Percentiles rank a stretch among this genome's conserved stretches.
Conservation (phyloP, 352 stramenopile species). For the Phytopythium chamaehyphon region DNA sequence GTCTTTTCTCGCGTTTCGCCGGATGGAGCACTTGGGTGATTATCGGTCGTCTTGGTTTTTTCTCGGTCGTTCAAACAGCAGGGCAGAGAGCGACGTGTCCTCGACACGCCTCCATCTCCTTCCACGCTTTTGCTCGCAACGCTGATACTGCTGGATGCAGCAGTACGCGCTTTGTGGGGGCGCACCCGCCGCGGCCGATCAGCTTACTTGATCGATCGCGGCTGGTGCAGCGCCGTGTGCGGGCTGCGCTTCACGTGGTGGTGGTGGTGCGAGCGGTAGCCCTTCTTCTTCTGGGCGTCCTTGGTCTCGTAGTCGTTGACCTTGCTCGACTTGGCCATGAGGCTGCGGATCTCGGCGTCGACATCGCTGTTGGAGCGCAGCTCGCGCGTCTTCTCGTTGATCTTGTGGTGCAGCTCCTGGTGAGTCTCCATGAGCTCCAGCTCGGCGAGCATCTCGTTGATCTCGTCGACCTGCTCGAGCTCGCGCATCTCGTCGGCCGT, state of each 20-base stretch:
- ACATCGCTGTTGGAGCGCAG: constrained; percentile 47
- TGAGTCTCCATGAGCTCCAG: constrained; percentile 77
- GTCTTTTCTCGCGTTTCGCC: constrained; percentile 22
- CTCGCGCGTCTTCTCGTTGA: constrained; percentile 53
- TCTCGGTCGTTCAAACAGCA: constrained; percentile 6
- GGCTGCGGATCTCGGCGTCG: constrained; percentile 52
- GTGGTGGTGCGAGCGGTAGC: constrained; percentile 22
- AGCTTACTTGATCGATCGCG: constrained; percentile 62
- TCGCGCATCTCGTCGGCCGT: constrained; percentile 53
- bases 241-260: constrained; percentile 36
- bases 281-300: constrained; percentile 23
- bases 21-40: constrained; percentile 23
- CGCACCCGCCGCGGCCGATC: constrained; percentile 10
- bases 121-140: constrained; percentile 5
- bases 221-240: constrained; percentile 58
- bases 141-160: constrained; percentile 9
- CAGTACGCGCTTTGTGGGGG: constrained; percentile 4
- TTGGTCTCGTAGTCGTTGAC: constrained; percentile 32
- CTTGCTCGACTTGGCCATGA: constrained; percentile 52
- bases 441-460: constrained; percentile 76
- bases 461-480: constrained; percentile 73
- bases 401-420: constrained; percentile 60
- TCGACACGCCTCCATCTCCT: constrained; percentile 1
- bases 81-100: background rate
- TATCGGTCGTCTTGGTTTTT: constrained; percentile 21